phyloP scores from a whole-genome alignment of 768 basidiomycete species.

The Tulasnella sp. region DNA sequence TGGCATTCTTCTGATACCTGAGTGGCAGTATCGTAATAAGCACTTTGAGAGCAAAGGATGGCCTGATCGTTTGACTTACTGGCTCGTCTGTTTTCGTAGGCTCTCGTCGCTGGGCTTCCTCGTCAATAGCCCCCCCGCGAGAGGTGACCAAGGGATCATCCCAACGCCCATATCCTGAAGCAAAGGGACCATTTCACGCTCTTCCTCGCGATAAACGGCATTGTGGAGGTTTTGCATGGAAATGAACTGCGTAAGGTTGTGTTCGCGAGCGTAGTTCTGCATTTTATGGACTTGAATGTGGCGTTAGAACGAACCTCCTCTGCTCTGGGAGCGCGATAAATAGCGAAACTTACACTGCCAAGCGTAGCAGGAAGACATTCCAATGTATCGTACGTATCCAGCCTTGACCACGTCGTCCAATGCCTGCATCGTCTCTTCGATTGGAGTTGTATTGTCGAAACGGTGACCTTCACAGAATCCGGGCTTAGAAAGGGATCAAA shows the following conservation, averaged over 20 bases:
- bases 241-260: constrained; percentile 17
- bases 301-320: background rate
- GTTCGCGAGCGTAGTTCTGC: constrained; percentile 9
- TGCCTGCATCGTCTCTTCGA: constrained; percentile 44
- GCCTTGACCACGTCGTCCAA: constrained; percentile 32
- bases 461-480: constrained; percentile 26
- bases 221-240: constrained; percentile 16
- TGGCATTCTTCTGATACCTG: background rate
- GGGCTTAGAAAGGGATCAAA: background rate
- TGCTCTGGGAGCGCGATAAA: background rate
- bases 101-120: background rate
- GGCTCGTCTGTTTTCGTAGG: background rate
- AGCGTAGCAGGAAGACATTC: constrained; percentile 31
- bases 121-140: constrained; percentile 21
- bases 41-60: background rate
- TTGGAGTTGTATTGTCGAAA: constrained; percentile 36
- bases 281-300: constrained; percentile 7
- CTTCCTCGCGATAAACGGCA: constrained; percentile 24
- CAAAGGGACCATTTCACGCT: constrained; percentile 24
- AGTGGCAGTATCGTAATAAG: background rate
- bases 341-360: constrained; percentile 24
- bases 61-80: background rate
- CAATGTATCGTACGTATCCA: constrained; percentile 43
- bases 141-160: constrained; percentile 24
- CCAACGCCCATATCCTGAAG: constrained; percentile 22